Conservation (phyloP, 164 flowering plant genomes). For the Euptelea pleiosperma region DNA sequence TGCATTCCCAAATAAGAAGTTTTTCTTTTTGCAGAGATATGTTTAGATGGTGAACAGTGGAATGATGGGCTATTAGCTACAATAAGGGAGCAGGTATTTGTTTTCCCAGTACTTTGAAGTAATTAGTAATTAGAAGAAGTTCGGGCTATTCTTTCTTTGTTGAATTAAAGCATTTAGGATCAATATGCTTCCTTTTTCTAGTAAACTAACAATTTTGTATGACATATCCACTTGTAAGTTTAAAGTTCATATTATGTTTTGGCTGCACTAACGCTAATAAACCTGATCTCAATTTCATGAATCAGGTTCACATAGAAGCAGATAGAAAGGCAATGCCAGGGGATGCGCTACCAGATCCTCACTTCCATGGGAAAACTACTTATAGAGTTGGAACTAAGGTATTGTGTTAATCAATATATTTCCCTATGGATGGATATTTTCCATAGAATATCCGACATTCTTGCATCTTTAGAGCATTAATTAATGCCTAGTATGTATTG, state of each 20-base stretch:
- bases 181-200: neutral
- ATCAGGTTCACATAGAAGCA: slow-evolving; percentile 93
- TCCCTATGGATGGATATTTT: neutral
- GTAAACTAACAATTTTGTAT: neutral
- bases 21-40: slow-evolving; percentile 56
- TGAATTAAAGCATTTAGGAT: neutral
- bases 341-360: slow-evolving; percentile 40
- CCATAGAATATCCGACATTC: neutral
- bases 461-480: no score
- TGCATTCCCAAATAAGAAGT: slow-evolving; percentile 10
- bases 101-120: slow-evolving; percentile 9
- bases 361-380: slow-evolving; percentile 55
- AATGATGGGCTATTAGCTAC: slow-evolving; percentile 97
- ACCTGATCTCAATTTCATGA: neutral
- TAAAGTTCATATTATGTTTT: neutral
- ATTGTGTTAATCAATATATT: slow-evolving; percentile 9
- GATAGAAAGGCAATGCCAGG: slow-evolving; percentile 74
- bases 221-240: neutral
- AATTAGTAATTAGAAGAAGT: slow-evolving; percentile 11
- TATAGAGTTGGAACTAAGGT: slow-evolving; percentile 93
- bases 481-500: no score
- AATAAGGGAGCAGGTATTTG: slow-evolving; percentile 79
- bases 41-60: slow-evolving; percentile 90
- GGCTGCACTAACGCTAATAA: neutral
- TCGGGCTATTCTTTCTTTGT: neutral